These are phyloP conservation scores for Clathrus columnatus DNA, from an alignment of 768 basidiomycete genomes.

Conservation along the genomic window DNA sequence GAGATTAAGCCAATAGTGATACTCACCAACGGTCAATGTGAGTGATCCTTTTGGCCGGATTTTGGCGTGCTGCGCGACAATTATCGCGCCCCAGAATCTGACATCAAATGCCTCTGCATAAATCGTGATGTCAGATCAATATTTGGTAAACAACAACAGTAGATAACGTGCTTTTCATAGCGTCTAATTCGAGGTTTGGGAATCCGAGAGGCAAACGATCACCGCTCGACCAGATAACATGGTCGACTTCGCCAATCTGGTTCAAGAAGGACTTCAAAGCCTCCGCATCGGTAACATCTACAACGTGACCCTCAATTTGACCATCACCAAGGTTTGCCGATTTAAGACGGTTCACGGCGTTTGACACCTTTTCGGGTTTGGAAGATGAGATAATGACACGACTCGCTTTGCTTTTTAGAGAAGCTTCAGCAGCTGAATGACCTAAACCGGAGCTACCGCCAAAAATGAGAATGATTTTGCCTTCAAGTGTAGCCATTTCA, in stretches of 20 bases:
- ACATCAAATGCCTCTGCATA: slow-evolving; percentile 12
- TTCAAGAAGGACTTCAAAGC: slow-evolving; percentile 6
- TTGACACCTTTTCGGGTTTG: neutral
- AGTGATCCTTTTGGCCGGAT: slow-evolving; percentile 9
- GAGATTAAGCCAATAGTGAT: neutral
- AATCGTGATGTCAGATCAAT: neutral
- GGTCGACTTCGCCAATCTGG: slow-evolving; percentile 10
- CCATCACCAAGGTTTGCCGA: neutral
- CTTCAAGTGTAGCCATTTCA: slow-evolving; percentile 4
- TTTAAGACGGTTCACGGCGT: slow-evolving; percentile 1
- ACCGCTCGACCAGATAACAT: slow-evolving; percentile 11
- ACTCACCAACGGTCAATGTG: slow-evolving; percentile 11
- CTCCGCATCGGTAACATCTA: neutral
- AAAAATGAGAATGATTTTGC: slow-evolving; percentile 9
- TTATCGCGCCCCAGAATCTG: slow-evolving; percentile 13
- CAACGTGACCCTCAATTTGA: slow-evolving; percentile 2
- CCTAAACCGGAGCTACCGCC: slow-evolving; percentile 12
- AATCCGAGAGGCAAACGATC: neutral
- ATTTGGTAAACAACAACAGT: neutral
- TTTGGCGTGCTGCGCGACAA: slow-evolving; percentile 11
- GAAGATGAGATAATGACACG: slow-evolving; percentile 10
- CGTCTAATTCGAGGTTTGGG: neutral
- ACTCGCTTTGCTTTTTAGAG: neutral
- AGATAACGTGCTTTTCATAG: neutral
- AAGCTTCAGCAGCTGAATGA: slow-evolving; percentile 4